Evolutionary conservation across 345 rosid genomes (phyloP), one percentile per base, ranked within the genome.

Genomic region (Bruguiera parviflora): DNA sequence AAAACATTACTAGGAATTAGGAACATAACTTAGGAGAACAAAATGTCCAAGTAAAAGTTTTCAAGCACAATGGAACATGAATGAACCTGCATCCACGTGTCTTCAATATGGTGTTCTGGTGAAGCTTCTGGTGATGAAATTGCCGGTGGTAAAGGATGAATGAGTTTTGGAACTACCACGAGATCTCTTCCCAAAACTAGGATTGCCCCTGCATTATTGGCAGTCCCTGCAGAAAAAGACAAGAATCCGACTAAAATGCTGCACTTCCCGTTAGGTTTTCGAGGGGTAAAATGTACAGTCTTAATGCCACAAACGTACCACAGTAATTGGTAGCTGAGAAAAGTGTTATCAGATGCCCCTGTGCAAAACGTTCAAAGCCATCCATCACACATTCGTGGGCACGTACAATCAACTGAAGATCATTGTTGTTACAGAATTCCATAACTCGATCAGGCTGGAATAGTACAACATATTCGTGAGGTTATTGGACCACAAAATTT

Each of bases 381-480:
- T 95, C 99, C 99, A 95, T 95, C 71, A 95, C 99, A 29, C 98
- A 95, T 80, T 95, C 99, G 60, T 95, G 98, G 51, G 98, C 99
- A 66, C 98, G 96, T 32, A 95, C 96, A 76, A 95, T 95, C 79
- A 95, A 78, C 79, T 95, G 97, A 65, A 95, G 98, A 78, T 95
- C 99, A 75, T 95, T 95, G 85, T 95, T 95, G 68, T 84, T 90
- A 77, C 99, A 95, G 72, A 95, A 95, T 72, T 95, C 98, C 99
- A 95, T 92, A 46, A 95, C 99, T 65, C 97, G 93, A 78, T 95
- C 99, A 37, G 99, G 98, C 99, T 95, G 92, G 81, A 71, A 74
- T 27, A 73, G 24, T 25, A 33, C 73, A 63, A 28, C 74, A 28
- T 61, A 35, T 28, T 66, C 9, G 65, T 76, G 25, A 78, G 80